Conservation (phyloP, 148 eudicot species). For the Amaranthus hypochondriacus region DNA sequence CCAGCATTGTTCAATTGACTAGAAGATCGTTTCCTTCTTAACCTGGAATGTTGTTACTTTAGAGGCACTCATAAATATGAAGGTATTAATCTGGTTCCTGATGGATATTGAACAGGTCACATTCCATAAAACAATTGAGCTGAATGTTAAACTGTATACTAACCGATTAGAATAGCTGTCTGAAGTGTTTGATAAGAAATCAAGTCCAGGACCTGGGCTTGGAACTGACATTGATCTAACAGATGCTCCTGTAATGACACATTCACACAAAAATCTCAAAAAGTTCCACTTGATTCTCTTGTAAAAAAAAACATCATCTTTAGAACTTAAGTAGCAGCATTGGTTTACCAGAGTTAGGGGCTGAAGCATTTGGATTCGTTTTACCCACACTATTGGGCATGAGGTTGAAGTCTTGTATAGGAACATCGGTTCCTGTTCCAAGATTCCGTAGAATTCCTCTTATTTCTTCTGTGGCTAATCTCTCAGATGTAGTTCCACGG, state of each 20-base stretch:
- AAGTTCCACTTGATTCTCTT: conserved; percentile 6
- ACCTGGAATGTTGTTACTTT: conserved; percentile 22
- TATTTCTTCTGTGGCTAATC: conserved; percentile 41
- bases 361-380: conserved; percentile 42
- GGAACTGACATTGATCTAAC: conserved; percentile 42
- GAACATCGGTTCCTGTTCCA: conserved; percentile 25
- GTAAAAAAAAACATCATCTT: not conserved
- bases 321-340: not conserved
- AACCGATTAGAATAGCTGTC: conserved; percentile 63
- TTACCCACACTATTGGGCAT: conserved; percentile 21
- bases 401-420: conserved; percentile 34
- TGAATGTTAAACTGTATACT: conserved; percentile 22
- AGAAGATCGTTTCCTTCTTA: conserved; percentile 67
- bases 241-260: conserved; percentile 41
- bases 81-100: not conserved
- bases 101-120: not conserved
- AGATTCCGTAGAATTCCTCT: conserved; percentile 21
- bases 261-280: conserved; percentile 16
- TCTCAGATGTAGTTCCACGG: conserved; percentile 38
- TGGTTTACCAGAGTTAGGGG: conserved; percentile 48
- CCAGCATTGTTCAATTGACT: conserved; percentile 44
- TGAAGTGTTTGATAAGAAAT: conserved; percentile 37
- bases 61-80: not conserved
- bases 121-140: not conserved
- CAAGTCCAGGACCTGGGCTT: conserved; percentile 59